Conservation (phyloP, 352 stramenopile genomes). For the Aphanomyces euteiches region DNA sequence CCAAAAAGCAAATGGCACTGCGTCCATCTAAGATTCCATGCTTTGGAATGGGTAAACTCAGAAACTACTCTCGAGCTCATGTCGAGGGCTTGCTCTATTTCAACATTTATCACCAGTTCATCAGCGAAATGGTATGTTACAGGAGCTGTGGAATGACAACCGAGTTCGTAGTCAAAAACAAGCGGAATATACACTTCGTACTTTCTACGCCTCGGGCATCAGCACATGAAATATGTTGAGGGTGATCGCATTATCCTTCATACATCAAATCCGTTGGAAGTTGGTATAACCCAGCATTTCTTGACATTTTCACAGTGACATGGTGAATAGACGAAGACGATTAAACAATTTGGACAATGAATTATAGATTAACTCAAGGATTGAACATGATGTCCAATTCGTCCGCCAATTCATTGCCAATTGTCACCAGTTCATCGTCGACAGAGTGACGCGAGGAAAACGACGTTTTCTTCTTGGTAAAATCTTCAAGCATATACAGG, state of each 20-base stretch:
- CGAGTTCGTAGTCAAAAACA: constrained; percentile 1
- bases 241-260: constrained; percentile 5
- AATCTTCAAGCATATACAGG: constrained; percentile 92
- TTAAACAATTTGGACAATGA: not conserved
- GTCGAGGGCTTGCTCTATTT: constrained; percentile 20
- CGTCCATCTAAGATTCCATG: not conserved
- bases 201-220: not conserved
- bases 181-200: constrained; percentile 17
- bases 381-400: constrained; percentile 3
- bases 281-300: not conserved
- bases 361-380: constrained; percentile 3
- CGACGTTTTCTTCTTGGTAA: constrained; percentile 42
- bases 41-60: not conserved
- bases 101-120: constrained; percentile 13
- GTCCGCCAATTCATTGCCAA: not conserved
- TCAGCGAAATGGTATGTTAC: constrained; percentile 5
- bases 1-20: not conserved
- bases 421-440: not conserved
- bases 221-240: not conserved
- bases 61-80: not conserved
- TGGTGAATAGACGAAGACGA: constrained; percentile 3
- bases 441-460: constrained; percentile 26
- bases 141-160: not conserved
- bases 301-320: no score
- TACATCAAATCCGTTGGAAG: not conserved